These are phyloP conservation scores for Nectriaceae sp. DNA, from an alignment of 2,329 filamentous ascomycete species.

Conservation along the genomic window DNA sequence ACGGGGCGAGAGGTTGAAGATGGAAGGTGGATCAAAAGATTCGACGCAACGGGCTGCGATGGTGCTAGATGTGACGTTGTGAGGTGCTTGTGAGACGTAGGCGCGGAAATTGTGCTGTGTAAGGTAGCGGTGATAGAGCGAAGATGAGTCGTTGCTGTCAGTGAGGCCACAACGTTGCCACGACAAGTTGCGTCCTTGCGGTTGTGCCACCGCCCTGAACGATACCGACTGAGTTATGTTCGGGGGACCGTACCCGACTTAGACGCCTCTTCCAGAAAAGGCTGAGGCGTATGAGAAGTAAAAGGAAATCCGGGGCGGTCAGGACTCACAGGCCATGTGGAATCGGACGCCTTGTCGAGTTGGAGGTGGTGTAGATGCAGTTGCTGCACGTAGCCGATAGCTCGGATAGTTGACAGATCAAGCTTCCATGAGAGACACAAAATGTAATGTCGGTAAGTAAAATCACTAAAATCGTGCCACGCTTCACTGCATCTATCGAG, in stretches of 20 bases:
- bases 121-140: background rate
- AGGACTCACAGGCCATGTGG: conserved; percentile 21
- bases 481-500: conserved; percentile 13
- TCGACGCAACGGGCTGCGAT: background rate
- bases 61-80: background rate
- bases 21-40: background rate
- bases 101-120: background rate
- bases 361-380: conserved; percentile 6
- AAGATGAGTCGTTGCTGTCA: background rate
- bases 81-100: background rate
- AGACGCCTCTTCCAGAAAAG: conserved; percentile 8
- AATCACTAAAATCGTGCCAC: conserved; percentile 14
- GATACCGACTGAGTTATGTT: conserved; percentile 7
- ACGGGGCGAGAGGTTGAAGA: background rate
- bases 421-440: background rate
- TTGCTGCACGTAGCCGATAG: background rate
- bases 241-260: conserved; percentile 4
- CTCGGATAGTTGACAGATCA: conserved; percentile 1
- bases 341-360: conserved; percentile 9
- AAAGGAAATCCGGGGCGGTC: conserved; percentile 3
- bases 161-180: background rate
- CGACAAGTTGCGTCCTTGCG: background rate
- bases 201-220: conserved; percentile 2
- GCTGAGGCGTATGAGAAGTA: background rate
- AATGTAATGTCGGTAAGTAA: conserved; percentile 10